Evolutionary conservation across 2,329 filamentous ascomycete genomes (phyloP), one percentile per base, ranked within the genome.

Genomic region (Xylariaceae sp.): DNA sequence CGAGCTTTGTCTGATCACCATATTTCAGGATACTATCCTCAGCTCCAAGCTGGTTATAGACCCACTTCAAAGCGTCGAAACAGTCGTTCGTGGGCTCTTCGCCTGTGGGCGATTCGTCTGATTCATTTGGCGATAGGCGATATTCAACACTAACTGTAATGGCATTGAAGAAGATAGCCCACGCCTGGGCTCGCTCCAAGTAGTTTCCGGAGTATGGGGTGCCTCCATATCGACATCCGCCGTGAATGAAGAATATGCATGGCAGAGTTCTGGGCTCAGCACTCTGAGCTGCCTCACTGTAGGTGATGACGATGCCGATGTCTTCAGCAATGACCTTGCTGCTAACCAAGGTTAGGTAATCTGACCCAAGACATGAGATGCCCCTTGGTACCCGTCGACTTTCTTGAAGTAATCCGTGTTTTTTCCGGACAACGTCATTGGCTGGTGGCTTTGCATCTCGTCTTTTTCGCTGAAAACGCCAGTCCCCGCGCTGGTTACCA

Each of bases 191-290:
- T 28, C 55, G 43, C 14, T 53, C 50, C 24, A 58, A 28, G 33
- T 49, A 56, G 4, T 43, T 37, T 31, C 54, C 58, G 3, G 61
- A 56, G 31, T 61, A 64, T 2, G 53, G 56, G 2, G 47, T 64
- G 34, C 60, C 52, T 28, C 60, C 62, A 31, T 58, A 58, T 9
- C 62, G 60, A 17, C 41, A 17, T 14, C 62, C 62, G 3, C 62
- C 62, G 24, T 64, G 62, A 28, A 64, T 56, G 28, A 48, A 64
- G 36, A 64, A 61, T 53, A 64, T 56, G 36, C 62, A 64, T 19
- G 62, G 62, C 8, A 58, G 49, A 19, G 29, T 43, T 34, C 56
- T 41, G 12, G 36, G 19, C 34, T 51, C 34, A 16, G 53, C 53
- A 28, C 40, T 46, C 21, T 26, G 28, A 11, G 33, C 19, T 24